Evolutionary conservation across 139 green algal genomes (phyloP), one percentile per base, ranked within the genome.

Genomic region (Picochlorum sp.): DNA sequence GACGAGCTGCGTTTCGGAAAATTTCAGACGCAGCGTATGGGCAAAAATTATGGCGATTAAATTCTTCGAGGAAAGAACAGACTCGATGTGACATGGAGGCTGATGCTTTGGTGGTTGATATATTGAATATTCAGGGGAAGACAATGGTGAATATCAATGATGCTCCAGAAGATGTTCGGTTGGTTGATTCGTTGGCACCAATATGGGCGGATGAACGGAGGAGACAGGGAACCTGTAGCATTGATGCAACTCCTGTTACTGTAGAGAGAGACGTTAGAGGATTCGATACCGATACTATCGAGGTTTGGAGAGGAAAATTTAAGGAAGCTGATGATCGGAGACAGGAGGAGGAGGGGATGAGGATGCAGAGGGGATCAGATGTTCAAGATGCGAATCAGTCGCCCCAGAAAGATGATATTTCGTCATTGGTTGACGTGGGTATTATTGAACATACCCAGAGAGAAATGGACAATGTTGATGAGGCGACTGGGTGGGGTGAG

Each of bases 121-220:
- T 97, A 18, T 51, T 92, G 24, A 97, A 97, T 79, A 50, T 75
- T 10, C 41, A 58, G 5, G 71, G 91, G 71, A 75, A 83, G 15
- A 65, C 86, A 38, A 71, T 78, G 18, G 61, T 78, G 23, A 71
- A 75, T 2, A 75, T 95, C 21, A 70, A 83, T 23, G 45, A 77
- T 4, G 88, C 86, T 9, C 57, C 23, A 2, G 60, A 63, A 2
- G 76, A 85, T 6, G 34, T 80, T 45, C 75, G 80, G 24, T 78
- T 97, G 63, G 80, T 97, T 24, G 75, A 88, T 30, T 87, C 74
- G 20, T 78, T 97, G 70, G 61, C 83, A 4, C 85, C 86, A 20
- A 95, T 97, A 79, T 97, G 91, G 91, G 78, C 85, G 20, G 86
- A 93, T 62, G 86, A 95, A 74, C 62, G 65, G 50, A 63, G 47